Percentiles rank a stretch among this genome's conserved stretches.
Conservation (phyloP, 2,329 filamentous ascomycete species). For the Phoma sp. region DNA sequence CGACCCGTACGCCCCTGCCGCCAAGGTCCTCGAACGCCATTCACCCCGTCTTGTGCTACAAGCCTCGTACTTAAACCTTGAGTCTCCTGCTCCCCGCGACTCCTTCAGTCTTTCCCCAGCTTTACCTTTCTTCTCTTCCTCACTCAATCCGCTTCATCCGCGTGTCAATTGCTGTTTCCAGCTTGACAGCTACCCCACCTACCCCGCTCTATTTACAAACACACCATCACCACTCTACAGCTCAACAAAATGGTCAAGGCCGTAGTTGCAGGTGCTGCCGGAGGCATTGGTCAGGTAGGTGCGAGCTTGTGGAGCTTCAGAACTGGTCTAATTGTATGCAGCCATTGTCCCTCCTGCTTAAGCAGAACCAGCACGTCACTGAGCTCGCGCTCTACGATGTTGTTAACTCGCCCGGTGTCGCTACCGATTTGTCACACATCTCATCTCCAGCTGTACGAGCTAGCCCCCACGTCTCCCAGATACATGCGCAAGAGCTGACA, state of each 20-base stretch:
- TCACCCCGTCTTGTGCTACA: constrained; percentile 35
- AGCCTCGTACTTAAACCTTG: constrained; percentile 34
- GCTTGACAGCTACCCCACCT: constrained; percentile 10
- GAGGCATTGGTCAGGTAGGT: constrained; percentile 95
- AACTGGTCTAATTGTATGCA: constrained; percentile 49
- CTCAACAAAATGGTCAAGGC: constrained; percentile 50
- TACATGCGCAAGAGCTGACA: constrained; percentile 24
- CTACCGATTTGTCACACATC: constrained; percentile 96
- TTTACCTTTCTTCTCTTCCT: constrained; percentile 1
- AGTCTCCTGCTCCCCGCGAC: constrained; percentile 19
- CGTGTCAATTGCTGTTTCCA: constrained; percentile 23
- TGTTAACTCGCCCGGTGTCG: constrained; percentile 96
- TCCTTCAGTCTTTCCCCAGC: constrained; percentile 18
- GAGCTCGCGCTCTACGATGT: constrained; percentile 99
- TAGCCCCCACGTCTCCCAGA: constrained; percentile 13
- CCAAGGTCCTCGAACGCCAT: constrained; percentile 17
- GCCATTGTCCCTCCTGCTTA: constrained; percentile 96
- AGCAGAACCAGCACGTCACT: constrained; percentile 84
- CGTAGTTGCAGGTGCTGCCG: constrained; percentile 88
- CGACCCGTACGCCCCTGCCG: constrained; percentile 27
- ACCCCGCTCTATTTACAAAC: constrained; percentile 24
- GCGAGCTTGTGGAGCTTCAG: constrained; percentile 5
- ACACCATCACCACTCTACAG: constrained; percentile 16
- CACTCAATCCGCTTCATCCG: constrained; percentile 12
- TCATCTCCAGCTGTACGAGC: constrained; percentile 78